These are phyloP conservation scores for Termitomyces heimii DNA, from an alignment of 768 basidiomycete species.

Conservation along the genomic window DNA sequence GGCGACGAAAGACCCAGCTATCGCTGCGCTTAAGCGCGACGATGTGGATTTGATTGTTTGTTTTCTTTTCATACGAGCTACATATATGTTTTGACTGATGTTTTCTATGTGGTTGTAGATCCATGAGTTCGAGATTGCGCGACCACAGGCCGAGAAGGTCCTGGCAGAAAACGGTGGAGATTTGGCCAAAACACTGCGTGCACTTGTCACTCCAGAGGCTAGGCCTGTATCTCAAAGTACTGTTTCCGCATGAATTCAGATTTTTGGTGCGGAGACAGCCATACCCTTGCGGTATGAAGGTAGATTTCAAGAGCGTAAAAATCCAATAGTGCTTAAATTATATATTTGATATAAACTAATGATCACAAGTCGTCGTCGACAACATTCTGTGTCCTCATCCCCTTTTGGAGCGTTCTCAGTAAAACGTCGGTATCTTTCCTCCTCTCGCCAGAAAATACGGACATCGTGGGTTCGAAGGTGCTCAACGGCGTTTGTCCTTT, in stretches of 20 bases:
- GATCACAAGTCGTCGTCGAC: background rate
- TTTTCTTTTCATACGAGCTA: background rate
- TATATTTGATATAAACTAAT: background rate
- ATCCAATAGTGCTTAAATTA: background rate
- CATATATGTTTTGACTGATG: background rate
- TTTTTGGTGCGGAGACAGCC: background rate
- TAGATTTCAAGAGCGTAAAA: background rate
- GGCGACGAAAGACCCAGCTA: slow-evolving; percentile 32
- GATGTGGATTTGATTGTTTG: slow-evolving; percentile 63
- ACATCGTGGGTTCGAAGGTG: background rate
- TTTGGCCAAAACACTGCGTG: slow-evolving; percentile 41
- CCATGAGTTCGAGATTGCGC: slow-evolving; percentile 58
- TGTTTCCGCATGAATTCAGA: background rate
- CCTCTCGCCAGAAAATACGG: background rate
- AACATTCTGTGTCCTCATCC: background rate
- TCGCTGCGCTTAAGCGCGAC: slow-evolving; percentile 42
- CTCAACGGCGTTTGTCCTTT: background rate
- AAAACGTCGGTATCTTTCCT: accelerated
- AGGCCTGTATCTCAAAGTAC: background rate
- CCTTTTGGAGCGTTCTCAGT: background rate
- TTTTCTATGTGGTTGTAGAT: slow-evolving; percentile 33
- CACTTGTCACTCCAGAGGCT: slow-evolving; percentile 25
- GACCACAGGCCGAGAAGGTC: slow-evolving; percentile 52
- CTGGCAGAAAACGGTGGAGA: slow-evolving; percentile 49
- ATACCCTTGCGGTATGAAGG: background rate